Evolutionary conservation across 441 rosid species (phyloP).

Genomic region (Kokia cookei): DNA sequence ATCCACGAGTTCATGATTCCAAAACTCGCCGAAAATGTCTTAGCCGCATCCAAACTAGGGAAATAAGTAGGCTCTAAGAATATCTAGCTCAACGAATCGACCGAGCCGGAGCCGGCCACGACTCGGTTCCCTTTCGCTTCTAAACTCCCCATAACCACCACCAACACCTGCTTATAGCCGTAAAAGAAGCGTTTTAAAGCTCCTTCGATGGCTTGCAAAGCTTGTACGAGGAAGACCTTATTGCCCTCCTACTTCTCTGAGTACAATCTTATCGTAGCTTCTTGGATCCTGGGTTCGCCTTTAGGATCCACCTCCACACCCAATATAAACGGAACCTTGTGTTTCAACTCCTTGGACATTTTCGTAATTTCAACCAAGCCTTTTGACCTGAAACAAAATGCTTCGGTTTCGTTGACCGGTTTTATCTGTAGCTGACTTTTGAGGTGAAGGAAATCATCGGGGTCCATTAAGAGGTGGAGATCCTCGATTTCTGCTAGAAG

Average conservation of each 20-base stretch:
- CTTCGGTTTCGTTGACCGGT: constrained; percentile 37
- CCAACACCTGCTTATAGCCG: constrained; percentile 58
- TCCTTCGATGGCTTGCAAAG: constrained; percentile 68
- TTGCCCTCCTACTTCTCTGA: constrained; percentile 35
- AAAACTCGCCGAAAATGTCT: constrained; percentile 72
- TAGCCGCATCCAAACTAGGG: constrained; percentile 93
- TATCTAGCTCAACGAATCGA: constrained; percentile 70
- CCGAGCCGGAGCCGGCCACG: constrained; percentile 32
- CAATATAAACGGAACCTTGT: constrained; percentile 66
- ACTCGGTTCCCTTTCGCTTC: constrained; percentile 52
- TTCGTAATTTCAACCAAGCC: constrained; percentile 56
- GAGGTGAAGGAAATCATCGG: constrained; percentile 67
- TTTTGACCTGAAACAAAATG: constrained; percentile 75
- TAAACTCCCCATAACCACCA: constrained; percentile 73
- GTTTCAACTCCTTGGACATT: constrained; percentile 54
- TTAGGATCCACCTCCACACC: constrained; percentile 83
- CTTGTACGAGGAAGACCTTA: constrained; percentile 66
- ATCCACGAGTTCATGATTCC: constrained; percentile 31
- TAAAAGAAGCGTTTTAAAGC: constrained; percentile 76
- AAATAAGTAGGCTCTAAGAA: constrained; percentile 83
- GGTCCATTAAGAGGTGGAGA: constrained; percentile 72
- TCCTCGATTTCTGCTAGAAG: constrained; percentile 64
- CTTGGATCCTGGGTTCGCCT: constrained; percentile 92
- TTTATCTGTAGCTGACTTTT: constrained; percentile 51
- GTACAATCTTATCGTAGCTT: constrained; percentile 83